phyloP scores from a whole-genome alignment of 2,329 filamentous ascomycete genomes.

The Lithohypha guttulata region DNA sequence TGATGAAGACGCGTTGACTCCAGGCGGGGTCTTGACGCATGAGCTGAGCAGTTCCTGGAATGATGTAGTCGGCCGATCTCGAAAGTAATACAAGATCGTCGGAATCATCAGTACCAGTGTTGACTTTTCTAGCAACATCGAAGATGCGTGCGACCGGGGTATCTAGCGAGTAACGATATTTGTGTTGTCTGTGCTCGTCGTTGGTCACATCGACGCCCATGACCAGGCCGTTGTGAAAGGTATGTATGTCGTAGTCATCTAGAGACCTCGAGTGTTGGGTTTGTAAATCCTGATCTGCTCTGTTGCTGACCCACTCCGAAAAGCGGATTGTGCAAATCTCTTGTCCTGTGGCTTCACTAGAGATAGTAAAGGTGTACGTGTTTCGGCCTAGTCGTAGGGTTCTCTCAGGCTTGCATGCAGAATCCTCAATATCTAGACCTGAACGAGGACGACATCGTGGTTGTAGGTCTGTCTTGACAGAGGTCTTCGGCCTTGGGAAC shows the following conservation, averaged over 20 bases:
- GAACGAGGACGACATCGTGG: slow-evolving; percentile 66
- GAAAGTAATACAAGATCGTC: slow-evolving; percentile 74
- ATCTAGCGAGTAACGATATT: slow-evolving; percentile 58
- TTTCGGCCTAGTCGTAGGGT: slow-evolving; percentile 75
- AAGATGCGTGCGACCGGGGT: slow-evolving; percentile 80
- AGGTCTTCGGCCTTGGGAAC: slow-evolving; percentile 13
- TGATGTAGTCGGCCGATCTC: slow-evolving; percentile 60
- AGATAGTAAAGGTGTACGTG: slow-evolving; percentile 82
- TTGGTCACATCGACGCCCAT: slow-evolving; percentile 65
- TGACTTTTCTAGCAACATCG: slow-evolving; percentile 67
- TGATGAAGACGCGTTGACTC: slow-evolving; percentile 65
- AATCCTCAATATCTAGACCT: slow-evolving; percentile 45
- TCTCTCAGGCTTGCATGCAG: slow-evolving; percentile 69
- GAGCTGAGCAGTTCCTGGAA: slow-evolving; percentile 17
- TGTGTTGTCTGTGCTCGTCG: slow-evolving; percentile 27
- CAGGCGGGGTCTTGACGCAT: slow-evolving; percentile 34
- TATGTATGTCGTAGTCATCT: slow-evolving; percentile 82
- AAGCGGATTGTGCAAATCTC: slow-evolving; percentile 83
- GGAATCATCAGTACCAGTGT: slow-evolving; percentile 48
- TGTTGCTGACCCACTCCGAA: slow-evolving; percentile 91
- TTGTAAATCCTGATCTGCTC: slow-evolving; percentile 75
- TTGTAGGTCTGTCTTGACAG: slow-evolving; percentile 35
- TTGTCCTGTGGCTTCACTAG: slow-evolving; percentile 59
- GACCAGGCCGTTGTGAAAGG: slow-evolving; percentile 71
- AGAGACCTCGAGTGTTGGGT: slow-evolving; percentile 69